Evolutionary conservation across 495 filamentous ascomycete genomes (phyloP), one percentile per base, ranked within the genome.

Genomic region (Podospora tetraspora): DNA sequence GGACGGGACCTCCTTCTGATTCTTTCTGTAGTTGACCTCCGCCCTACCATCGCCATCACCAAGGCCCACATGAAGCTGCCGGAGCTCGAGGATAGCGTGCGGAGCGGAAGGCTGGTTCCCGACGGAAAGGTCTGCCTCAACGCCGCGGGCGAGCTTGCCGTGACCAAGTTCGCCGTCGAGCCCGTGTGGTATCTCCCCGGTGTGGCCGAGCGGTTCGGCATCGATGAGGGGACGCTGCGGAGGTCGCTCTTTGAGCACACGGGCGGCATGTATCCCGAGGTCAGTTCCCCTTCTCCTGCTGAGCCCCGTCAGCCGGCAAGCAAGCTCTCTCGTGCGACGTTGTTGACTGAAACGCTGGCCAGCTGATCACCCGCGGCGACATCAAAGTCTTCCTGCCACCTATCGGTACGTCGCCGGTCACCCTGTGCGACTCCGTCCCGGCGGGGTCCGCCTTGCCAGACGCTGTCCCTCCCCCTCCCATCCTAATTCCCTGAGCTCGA

Each of bases 121-220:
- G 95, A 99, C 79, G 95, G 95, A 57, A 92, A 90, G 68, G 92
- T 99, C 61, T 94, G 96, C 69, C 78, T 99, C 56, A 95, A 96
- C 73, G 83, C 84, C 8, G 76, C 75, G 3, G 95, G 95, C 34
- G 95, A 99, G 75, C 85, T 99, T 11, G 91, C 92, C 56, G 95
- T 99, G 13, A 97, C 94, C 24, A 99, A 99, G 79, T 93, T 97
- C 67, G 95, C 95, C 10, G 93, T 96, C 32, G 95, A 97, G 80
- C 95, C 95, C 5, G 89, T 93, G 12, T 98, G 94, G 94, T 97
- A 96, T 84, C 84, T 98, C 10, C 94, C 94, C 4, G 94, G 94
- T 6, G 93, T 99, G 32, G 95, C 95, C 10, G 92, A 96, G 74
- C 85, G 95, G 72, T 99, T 99, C 76, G 93, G 93, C 2, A 96